Evolutionary conservation across 1,284 basidiomycete genomes (phyloP), one percentile per base, ranked within the genome.

Genomic region (Heliocybe sulcata): DNA sequence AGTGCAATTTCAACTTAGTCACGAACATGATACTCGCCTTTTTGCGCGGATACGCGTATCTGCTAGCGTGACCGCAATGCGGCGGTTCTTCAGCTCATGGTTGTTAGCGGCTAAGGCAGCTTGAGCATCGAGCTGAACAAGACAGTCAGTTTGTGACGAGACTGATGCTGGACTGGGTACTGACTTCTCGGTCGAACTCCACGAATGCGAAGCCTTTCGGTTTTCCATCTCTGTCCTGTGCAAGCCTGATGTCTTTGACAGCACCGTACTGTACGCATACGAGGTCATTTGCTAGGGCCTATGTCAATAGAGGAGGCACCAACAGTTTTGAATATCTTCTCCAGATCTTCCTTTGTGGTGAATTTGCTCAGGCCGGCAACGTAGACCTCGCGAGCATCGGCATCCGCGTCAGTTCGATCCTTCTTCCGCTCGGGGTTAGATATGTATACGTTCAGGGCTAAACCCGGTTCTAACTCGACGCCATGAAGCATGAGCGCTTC

Each of bases 171-270:
- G n/a, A n/a, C n/a, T n/a, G 25, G 2, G 35, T 9, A 63, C 78
- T 54, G 59, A 92, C 93, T 74, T 89, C 85, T 29, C 83, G 77
- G 58, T 89, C 84, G 67, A 92, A 98, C 65, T 98, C 94, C 20
- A 99, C 78, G 63, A 98, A 99, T 0, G 93, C 96, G 66, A 94
- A 93, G 0, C 97, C 96, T 67, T 87, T 92, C 38, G 79, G 79
- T 35, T 81, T 75, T 0, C 87, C 87, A 50, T 85, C 80, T 8
- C 84, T 79, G 60, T 94, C 89, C 54, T 81, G 72, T 0, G 84
- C 82, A 63, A 98, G 76, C 54, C 94, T 81, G 29, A 98, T 78
- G 11, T 89, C 87, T 63, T 88, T 91, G 55, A 98, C 72, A 0
- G 73, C 65, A 1, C 94, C 94, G 65, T 90, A 94, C 89, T 94